Evolutionary conservation across 2,329 filamentous ascomycete species (phyloP), one percentile per base, ranked within the genome.

Genomic region (Neofusicoccum cordaticola): DNA sequence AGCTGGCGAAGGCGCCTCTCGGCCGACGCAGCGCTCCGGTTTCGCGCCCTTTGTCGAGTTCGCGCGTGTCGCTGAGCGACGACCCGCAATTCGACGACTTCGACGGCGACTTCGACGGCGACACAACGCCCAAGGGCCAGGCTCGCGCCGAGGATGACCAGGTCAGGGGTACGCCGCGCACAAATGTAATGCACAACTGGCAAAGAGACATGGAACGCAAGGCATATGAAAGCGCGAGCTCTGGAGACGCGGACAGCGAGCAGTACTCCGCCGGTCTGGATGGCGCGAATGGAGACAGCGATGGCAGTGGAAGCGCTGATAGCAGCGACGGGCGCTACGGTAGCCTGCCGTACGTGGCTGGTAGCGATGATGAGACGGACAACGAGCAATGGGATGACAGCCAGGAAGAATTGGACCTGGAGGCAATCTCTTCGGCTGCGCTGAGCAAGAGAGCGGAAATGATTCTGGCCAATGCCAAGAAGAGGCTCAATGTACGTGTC

Each of bases 391-490:
- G 73, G 73, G 53, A 67, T 19, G 71, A 75, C 37, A 78, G 75
- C 19, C 77, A 77, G 51, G 77, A 77, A 61, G 74, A 78, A 48
- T 71, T 72, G 35, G 80, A 84, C 3, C 86, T 88, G 64, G 85
- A 90, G 63, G 83, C 84, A 50, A 86, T 89, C 71, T 91, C 91
- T 3, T 91, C 90, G 56, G 88, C 85, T 15, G 88, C 91, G 27
- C 79, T 96, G 68, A 94, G 92, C 75, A 88, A 89, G 69, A 87
- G 92, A 71, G 93, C 93, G 1, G 93, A 97, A 74, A 84, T 93
- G 72, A 97, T 97, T 73, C 83, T 98, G 63, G 92, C 93, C 64
- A 97, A 96, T 78, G 94, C 94, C 37, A 97, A 97, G 80, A 89
- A 88, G 75, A 85, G 93, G 70, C 82, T 98, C 67, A 95, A 91